These are phyloP conservation scores for Xerocomellus amylosporus DNA, from an alignment of 768 basidiomycete species.

Conservation along the genomic window DNA sequence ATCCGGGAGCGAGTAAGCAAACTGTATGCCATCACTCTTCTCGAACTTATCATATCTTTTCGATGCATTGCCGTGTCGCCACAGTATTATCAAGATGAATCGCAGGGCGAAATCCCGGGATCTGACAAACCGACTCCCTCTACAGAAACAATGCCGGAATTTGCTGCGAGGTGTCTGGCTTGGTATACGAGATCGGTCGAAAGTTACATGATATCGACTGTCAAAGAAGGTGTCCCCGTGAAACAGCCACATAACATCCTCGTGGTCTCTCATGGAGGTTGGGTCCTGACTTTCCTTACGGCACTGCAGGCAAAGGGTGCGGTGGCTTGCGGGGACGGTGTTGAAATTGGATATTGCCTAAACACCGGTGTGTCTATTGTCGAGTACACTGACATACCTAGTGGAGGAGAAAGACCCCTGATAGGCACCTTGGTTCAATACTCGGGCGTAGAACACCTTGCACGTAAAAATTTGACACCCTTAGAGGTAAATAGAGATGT, in stretches of 20 bases:
- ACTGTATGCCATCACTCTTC: neutral
- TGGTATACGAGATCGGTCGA: slow-evolving; percentile 1
- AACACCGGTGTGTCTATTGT: slow-evolving; percentile 44
- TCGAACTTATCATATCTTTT: neutral
- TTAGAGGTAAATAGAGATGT: slow-evolving; percentile 53
- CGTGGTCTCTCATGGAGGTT: slow-evolving; percentile 40
- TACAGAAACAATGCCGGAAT: neutral
- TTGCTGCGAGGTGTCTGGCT: neutral
- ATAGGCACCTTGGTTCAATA: slow-evolving; percentile 45
- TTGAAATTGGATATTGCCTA: slow-evolving; percentile 13
- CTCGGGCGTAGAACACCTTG: slow-evolving; percentile 53
- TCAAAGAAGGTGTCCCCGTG: neutral
- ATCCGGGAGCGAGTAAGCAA: neutral
- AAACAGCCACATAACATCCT: neutral
- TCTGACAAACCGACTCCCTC: neutral
- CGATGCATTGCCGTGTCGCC: neutral
- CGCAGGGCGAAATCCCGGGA: neutral
- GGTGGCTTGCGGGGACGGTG: slow-evolving; percentile 33
- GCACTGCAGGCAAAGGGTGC: slow-evolving; percentile 41
- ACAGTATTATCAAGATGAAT: neutral
- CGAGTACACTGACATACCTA: slow-evolving; percentile 42
- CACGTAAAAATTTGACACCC: slow-evolving; percentile 16
- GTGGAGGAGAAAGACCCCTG: neutral
- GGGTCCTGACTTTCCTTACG: slow-evolving; percentile 45
- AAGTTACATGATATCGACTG: neutral